Conservation (phyloP, 1,139 yeast species). For the Scheffersomyces parashehatae region DNA sequence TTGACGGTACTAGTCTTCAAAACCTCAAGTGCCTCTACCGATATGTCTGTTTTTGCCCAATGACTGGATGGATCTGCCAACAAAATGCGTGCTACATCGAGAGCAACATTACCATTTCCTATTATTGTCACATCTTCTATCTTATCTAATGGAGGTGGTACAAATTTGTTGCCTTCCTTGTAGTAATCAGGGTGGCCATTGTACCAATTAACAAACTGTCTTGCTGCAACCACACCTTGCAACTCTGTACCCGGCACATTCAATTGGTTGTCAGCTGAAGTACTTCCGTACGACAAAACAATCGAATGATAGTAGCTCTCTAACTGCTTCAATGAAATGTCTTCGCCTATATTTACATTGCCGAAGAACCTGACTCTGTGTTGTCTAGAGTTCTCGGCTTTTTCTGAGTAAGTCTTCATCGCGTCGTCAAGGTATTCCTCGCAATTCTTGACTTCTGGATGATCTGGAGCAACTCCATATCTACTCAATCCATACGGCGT, state of each 20-base stretch:
- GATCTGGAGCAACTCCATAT: conserved; percentile 99
- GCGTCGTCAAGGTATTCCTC: conserved; percentile 76
- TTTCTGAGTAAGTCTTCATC: conserved; percentile 32
- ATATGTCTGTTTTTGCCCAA: conserved; percentile 75
- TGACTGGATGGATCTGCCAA: conserved; percentile 55
- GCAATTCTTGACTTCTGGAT: conserved; percentile 91
- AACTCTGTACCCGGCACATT: conserved; percentile 61
- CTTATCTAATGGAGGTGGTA: conserved; percentile 55
- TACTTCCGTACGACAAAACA: conserved; percentile 82
- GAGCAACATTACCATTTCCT: conserved; percentile 98
- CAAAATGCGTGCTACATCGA: conserved; percentile 83
- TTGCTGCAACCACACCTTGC: conserved; percentile 75
- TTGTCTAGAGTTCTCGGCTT: conserved; percentile 8
- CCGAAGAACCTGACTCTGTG: conserved; percentile 69
- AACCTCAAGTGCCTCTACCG: conserved; percentile 56
- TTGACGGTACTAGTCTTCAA: conserved; percentile 56
- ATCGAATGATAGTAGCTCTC: conserved; percentile 65
- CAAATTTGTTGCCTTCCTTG: conserved; percentile 24
- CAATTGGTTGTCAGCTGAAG: conserved; percentile 55
- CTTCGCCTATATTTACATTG: conserved; percentile 64
- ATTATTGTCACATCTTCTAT: conserved; percentile 72
- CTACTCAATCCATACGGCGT: conserved; percentile 90
- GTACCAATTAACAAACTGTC: conserved; percentile 94
- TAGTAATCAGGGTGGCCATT: conserved; percentile 77
- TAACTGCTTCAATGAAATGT: conserved; percentile 52